Base-by-base conservation (phyloP, 352 stramenopile genomes). In the Phytophthora citricola region DNA sequence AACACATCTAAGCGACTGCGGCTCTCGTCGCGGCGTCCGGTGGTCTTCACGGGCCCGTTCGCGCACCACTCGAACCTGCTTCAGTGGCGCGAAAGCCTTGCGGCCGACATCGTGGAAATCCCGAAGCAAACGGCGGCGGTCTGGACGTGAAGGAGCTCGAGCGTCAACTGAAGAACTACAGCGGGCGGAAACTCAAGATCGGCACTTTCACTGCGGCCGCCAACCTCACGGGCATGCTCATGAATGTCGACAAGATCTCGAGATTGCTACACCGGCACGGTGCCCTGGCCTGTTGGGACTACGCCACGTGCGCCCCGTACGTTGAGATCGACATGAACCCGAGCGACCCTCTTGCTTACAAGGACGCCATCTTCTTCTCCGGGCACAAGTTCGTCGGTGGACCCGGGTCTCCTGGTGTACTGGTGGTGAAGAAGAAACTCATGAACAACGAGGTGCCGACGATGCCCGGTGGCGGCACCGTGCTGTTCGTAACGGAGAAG, bases 61-160 rank as follows among this genome's bases (percentile, higher is more conserved):
- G 97, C 98, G 66, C 98, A 99, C 76, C 97, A 99, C 75, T 98
- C 93, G 15, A 99, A 99, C 79, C 64, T 99, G 31, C 73, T 99
- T 10, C 95, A 95, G 12, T 99, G 97, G 97, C 76, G 97, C 48
- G 97, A 99, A 84, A 93, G 82, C 34, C 31, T 72, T 22, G 79
- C 62, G 2, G 87, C 79, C 5, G 84, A 97, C 15, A 77, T 98
- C 10, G 76, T 97, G 6, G 69, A 74, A 32, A 84, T 98, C 17
- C 80, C 2, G 89, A 90, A 48, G 72, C 85, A 27, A 64, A 48
- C 4, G 47, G 43, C 5, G 78, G 76, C 0, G 74, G 79, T 22
- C 38, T 97, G 5, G 85, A 96, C 63, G 22, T 91, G 7, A 65
- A 62, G 7, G 73, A 87, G 17, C 65, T 98, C 17, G 65, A 77